Base-by-base conservation (phyloP, 2,329 filamentous ascomycete genomes). In the Aspergillus fumigatiaffinis region DNA sequence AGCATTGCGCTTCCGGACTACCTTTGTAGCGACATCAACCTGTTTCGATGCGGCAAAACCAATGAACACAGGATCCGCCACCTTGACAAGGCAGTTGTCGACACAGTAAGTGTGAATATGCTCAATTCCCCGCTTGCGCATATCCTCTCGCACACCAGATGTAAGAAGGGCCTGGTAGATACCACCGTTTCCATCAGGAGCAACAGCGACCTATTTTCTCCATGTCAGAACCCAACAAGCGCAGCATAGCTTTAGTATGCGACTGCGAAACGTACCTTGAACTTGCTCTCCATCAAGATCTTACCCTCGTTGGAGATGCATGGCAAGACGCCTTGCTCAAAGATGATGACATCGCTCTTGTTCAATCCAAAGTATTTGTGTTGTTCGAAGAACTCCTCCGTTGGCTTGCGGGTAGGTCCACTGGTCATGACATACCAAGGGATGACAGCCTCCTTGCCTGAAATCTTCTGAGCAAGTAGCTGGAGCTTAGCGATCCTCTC, bases 351-450 rank as follows among this genome's bases (percentile, higher is more conserved):
- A 71, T 99, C 94, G 73, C 89, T 86, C 77, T 90, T 84, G 65
- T 88, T 83, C 59, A 99, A 79, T 5, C 94, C 94, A 74, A 99
- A 99, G 81, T 92, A 97, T 57, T 85, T 84, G 80, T 97, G 83
- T 76, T 96, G 83, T 73, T 89, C 79, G 76, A 99, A 97, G 81
- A 94, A 99, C 60, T 89, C 82, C 80, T 96, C 90, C n/a, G 94
- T 99, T 44, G 92, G 91, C 60, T 86, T 86, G 65, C 92, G 86
- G 7, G 94, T 99, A 49, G 94, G 94, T 4, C 94, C 94, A 69
- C 91, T 96, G 68, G 94, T 99, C 94, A 99, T 99, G 76, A 99
- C 91, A 78, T 99, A 99, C 94, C 94, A 99, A 12, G 94, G 94
- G 46, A 97, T 87, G 32, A 88, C 81, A 47, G 86, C 85, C 54